These are phyloP conservation scores for Colletotrichum limetticola DNA, from an alignment of 2,329 filamentous ascomycete genomes.

Conservation along the genomic window DNA sequence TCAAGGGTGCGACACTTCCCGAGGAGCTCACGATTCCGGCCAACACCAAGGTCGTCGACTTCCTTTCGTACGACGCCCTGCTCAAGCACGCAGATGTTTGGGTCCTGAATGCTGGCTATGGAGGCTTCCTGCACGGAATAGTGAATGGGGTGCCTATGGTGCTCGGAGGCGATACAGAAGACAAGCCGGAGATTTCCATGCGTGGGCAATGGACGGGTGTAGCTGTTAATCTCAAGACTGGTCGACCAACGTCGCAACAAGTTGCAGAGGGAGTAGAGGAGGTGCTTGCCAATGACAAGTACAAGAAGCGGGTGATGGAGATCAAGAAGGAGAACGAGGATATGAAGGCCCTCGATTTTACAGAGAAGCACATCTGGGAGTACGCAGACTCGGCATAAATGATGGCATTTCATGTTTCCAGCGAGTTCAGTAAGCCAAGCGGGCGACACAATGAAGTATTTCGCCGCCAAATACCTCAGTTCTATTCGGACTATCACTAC, in stretches of 20 bases:
- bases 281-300: constrained; percentile 43
- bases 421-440: background rate
- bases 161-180: constrained; percentile 53
- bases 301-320: constrained; percentile 44
- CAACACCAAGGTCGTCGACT: constrained; percentile 58
- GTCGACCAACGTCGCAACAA: constrained; percentile 42
- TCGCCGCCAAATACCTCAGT: too few relatives aligned
- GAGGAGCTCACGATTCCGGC: constrained; percentile 44
- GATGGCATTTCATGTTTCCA: background rate
- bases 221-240: constrained; percentile 55
- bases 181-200: constrained; percentile 53
- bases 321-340: constrained; percentile 47
- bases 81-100: constrained; percentile 57
- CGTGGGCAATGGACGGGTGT: constrained; percentile 56
- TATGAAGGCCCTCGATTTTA: constrained; percentile 34
- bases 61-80: constrained; percentile 58
- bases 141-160: constrained; percentile 60
- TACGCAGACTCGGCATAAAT: constrained; percentile 11
- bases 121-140: constrained; percentile 56
- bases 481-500: too few relatives aligned
- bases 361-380: constrained; percentile 35
- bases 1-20: constrained; percentile 39
- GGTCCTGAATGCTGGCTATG: constrained; percentile 60
- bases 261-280: constrained; percentile 44
- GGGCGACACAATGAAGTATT: too few relatives aligned